Evolutionary conservation across 2,329 filamentous ascomycete genomes (phyloP), one percentile per base, ranked within the genome.

Genomic region (Colletotrichum chrysophilum): DNA sequence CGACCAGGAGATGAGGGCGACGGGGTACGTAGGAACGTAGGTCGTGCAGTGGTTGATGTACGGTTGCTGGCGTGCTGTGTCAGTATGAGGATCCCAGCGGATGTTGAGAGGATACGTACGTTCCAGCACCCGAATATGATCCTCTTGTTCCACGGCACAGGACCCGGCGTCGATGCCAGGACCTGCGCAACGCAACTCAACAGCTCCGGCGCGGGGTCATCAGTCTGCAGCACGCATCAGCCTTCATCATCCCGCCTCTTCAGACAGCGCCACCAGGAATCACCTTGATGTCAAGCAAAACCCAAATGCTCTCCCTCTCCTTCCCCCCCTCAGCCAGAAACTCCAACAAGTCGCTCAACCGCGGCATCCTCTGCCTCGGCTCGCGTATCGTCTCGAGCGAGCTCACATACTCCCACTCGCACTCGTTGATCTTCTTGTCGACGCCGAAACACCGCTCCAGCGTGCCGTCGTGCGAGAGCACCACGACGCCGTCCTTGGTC

Each of bases 221-320:
- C 92, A 30, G 92, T 88, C 92, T 94, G 77, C 28, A 18, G 16
- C 5, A 7, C 16, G n/a, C 9, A 43, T 74, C 66, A 73, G 71
- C 43, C 16, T 55, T 14, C n/a, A 7, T 7, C 43, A 21, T 0
- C 0, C 38, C 2, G 0, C 43, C 6, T 9, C 18, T 12, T 38
- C 3, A 36, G 4, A 3, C n/a, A 9, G 13, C 12, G 10, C 6
- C 14, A 30, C 5, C 5, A 12, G 21, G 26, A 65, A 77, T 24
- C 83, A 95, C 93, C 88, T 98, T 98, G 83, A 98, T 95, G 83
- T 98, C 96, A 5, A 98, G 87, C 76, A 98, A 84, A 7, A 97
- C 80, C 96, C 96, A 98, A 12, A 96, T 88, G 56, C 93, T 83
- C 80, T 94, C 88, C 58, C 93, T 83, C 80, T 94, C 91, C 52